Base-by-base conservation (phyloP, 1,284 basidiomycete species). In the Cutaneotrichosporon cavernicola region DNA sequence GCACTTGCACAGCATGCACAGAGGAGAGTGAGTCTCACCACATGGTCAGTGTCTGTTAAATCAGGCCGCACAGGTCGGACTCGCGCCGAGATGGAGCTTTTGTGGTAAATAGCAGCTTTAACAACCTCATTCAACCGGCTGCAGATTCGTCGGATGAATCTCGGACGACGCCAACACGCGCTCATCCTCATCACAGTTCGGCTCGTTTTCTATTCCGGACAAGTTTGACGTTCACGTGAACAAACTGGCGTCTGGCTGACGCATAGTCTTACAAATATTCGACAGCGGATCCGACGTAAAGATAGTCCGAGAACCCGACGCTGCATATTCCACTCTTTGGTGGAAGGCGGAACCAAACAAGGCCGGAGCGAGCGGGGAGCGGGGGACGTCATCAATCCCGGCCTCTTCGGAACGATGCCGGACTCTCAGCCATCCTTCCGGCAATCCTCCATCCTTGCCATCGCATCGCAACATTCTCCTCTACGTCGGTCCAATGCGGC, bases 321-420 rank as follows among this genome's bases (percentile, higher is more conserved):
- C 14, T 13, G 40, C 13, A 6, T 6, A 6, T 6, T 43, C 1
- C 40, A 49, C n/a, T 22, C 21, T 49, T 6, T 49, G 47, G 22
- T 21, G 21, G n/a, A 7, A 14, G 9, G 49, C 49, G 49, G 49
- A 50, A 50, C 49, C 49, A 50, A 50, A 50, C 49, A 50, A 50
- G 49, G 26, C 11, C 22, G 1, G n/a, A 49, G 47, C n/a, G n/a
- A n/a, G 10, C 11, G 8, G 11, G 1, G n/a, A 49, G 47, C n/a
- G n/a, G 47, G 10, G 22, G 8, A 26, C 47, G 47, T 49, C 47
- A 49, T 40, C 38, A 13, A 18, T 13, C 21, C 30, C 49, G 49
- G 49, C 49, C 13, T 22, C 30, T 50, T 50, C 26, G 49, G 43
- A 18, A 18, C 18, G 43, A 8, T 9, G 18, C 43, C 18, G 43